Conservation (phyloP, 192 early-diverging fungal species). For the Kickxella alabastrina region DNA sequence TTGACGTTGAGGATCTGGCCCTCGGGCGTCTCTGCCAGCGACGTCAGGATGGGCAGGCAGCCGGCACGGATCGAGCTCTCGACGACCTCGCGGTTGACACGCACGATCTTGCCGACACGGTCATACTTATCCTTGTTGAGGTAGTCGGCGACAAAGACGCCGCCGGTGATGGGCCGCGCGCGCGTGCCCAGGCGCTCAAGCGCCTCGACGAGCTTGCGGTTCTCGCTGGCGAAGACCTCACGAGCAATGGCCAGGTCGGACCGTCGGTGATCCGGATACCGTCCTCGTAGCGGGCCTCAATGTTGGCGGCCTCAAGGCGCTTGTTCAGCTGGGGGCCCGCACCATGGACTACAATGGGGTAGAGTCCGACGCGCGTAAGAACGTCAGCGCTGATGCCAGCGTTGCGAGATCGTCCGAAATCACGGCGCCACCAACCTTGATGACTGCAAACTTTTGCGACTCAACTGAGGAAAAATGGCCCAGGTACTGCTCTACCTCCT, state of each 20-base stretch:
- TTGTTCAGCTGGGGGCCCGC: conserved; percentile 96
- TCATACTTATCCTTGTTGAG: conserved; percentile 94
- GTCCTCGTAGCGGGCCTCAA: conserved; percentile 95
- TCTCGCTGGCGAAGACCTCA: conserved; percentile 90
- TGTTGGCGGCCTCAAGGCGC: conserved; percentile 82
- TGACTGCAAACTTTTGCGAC: conserved; percentile 99
- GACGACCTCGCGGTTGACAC: conserved; percentile 89
- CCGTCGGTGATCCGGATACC: conserved; percentile 97
- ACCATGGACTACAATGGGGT: conserved; percentile 97
- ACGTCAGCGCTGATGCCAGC: conserved; percentile 90
- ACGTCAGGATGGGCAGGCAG: conserved; percentile 92
- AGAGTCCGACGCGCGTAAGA: conserved; percentile 97
- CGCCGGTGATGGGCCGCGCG: conserved; percentile 92
- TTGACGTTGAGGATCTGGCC: conserved; percentile 99
- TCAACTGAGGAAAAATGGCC: conserved; percentile 95
- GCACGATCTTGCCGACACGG: conserved; percentile 85
- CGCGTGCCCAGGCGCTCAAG: conserved; percentile 92
- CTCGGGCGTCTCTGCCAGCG: conserved; percentile 88
- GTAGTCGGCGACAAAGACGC: conserved; percentile 96
- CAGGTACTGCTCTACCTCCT: conserved; percentile 98
- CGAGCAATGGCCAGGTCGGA: conserved; percentile 92
- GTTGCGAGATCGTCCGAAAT: conserved; percentile 93
- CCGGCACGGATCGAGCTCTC: conserved; percentile 92
- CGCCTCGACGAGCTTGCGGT: conserved; percentile 95
- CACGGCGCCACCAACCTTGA: conserved; percentile 98